These are phyloP conservation scores for Fusarium tjaetaba DNA, from an alignment of 2,329 filamentous ascomycete genomes.

Conservation along the genomic window DNA sequence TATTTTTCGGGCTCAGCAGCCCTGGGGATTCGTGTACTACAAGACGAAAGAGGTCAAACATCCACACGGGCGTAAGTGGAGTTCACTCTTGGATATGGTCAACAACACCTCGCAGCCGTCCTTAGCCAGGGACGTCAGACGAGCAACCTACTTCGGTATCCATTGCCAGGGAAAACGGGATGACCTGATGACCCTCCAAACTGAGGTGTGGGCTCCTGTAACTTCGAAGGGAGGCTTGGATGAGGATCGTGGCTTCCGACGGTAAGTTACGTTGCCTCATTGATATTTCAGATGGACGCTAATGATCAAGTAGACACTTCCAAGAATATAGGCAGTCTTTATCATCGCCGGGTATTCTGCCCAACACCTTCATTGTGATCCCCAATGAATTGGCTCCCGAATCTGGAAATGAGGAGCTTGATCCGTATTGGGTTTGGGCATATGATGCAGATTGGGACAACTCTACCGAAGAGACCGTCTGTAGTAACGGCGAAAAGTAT, in stretches of 20 bases:
- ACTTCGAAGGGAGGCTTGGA: fast-evolving
- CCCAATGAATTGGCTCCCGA: not conserved
- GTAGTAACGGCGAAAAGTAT: not conserved
- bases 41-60: not conserved
- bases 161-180: not conserved
- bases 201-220: not conserved
- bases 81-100: not conserved
- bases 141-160: not conserved
- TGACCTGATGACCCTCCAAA: not conserved
- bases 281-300: fast-evolving
- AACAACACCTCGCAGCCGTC: not conserved
- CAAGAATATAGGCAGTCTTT: not conserved
- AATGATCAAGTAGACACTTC: not conserved
- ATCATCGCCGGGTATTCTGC: not conserved
- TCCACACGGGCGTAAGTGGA: not conserved
- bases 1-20: not conserved
- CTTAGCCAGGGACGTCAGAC: not conserved
- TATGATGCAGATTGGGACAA: not conserved
- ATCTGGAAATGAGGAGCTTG: not conserved
- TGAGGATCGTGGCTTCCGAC: not conserved
- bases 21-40: not conserved
- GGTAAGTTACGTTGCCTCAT: not conserved
- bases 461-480: not conserved
- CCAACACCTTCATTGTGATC: not conserved
- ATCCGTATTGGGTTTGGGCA: not conserved